Evolutionary conservation across 306 rosid species (phyloP).

Genomic region (Phaseolus lunatus): DNA sequence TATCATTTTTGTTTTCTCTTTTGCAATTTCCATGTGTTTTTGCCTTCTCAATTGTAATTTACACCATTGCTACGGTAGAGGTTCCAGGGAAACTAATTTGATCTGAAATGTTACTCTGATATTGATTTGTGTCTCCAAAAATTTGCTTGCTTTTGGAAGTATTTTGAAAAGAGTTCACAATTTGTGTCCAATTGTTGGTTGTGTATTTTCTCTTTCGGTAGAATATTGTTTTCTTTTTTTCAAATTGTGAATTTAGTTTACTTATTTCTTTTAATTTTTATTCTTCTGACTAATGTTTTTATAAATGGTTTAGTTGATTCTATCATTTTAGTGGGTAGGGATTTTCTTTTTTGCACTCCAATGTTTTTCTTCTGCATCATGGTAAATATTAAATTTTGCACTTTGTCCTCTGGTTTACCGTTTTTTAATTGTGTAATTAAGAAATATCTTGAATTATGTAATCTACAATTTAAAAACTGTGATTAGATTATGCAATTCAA

Average conservation of each 20-base stretch:
- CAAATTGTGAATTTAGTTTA: background rate
- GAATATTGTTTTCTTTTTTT: background rate
- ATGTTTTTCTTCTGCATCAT: too few relatives aligned
- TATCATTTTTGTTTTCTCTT: conserved; percentile 26
- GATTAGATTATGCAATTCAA: too few relatives aligned
- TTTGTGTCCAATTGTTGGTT: background rate
- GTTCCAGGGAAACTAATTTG: too few relatives aligned
- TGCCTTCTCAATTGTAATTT: background rate
- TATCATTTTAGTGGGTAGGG: too few relatives aligned
- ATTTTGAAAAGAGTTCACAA: background rate
- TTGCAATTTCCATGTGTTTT: background rate
- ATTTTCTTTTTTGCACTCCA: too few relatives aligned
- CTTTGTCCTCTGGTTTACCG: too few relatives aligned
- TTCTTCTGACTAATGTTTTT: background rate
- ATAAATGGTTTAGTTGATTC: background rate
- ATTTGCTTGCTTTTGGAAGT: background rate
- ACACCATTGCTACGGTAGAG: background rate
- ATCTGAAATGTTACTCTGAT: background rate
- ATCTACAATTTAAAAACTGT: too few relatives aligned
- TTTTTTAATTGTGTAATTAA: too few relatives aligned
- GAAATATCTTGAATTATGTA: too few relatives aligned
- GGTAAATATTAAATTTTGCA: too few relatives aligned
- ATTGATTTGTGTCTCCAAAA: background rate
- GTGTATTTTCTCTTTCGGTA: background rate
- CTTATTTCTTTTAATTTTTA: background rate